phyloP scores from a whole-genome alignment of 805 yeast genomes.

The Pichia membranifaciens region DNA sequence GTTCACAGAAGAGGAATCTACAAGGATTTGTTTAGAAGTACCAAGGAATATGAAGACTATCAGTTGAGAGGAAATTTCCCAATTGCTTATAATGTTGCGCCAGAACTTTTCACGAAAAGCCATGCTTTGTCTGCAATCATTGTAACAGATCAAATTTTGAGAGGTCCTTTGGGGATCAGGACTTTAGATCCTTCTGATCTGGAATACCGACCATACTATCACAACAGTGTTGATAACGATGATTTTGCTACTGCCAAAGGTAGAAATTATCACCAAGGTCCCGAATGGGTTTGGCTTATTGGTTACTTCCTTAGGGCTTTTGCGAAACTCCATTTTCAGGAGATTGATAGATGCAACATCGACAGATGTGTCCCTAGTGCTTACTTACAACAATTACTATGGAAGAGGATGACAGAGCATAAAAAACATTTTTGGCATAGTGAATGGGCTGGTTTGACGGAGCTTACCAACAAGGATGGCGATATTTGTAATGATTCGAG shows the following conservation, averaged over 20 bases:
- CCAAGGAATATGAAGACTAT: slow-evolving; percentile 89
- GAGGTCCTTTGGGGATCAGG: slow-evolving; percentile 89
- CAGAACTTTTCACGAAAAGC: slow-evolving; percentile 69
- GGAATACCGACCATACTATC: slow-evolving; percentile 87
- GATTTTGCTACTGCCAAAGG: slow-evolving; percentile 95
- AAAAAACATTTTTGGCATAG: slow-evolving; percentile 66
- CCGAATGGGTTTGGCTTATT: slow-evolving; percentile 94
- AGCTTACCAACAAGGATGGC: slow-evolving; percentile 86
- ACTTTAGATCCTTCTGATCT: slow-evolving; percentile 90
- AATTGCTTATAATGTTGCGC: slow-evolving; percentile 91
- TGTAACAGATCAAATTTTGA: slow-evolving; percentile 62
- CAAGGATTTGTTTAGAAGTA: slow-evolving; percentile 76
- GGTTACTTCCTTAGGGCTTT: slow-evolving; percentile 87
- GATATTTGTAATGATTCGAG: slow-evolving; percentile 77
- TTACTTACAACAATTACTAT: slow-evolving; percentile 52
- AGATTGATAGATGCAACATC: background rate
- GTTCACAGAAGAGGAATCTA: slow-evolving; percentile 91
- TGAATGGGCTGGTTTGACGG: slow-evolving; percentile 92
- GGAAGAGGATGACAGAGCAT: slow-evolving; percentile 57
- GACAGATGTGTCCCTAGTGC: slow-evolving; percentile 35
- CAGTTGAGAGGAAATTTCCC: slow-evolving; percentile 90
- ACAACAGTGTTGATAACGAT: slow-evolving; percentile 68
- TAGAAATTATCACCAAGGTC: slow-evolving; percentile 96
- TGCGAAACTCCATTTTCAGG: slow-evolving; percentile 42
- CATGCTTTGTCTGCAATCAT: slow-evolving; percentile 61